These are phyloP conservation scores for Ceratocystis albifundus DNA, from an alignment of 2,329 filamentous ascomycete species.

Conservation along the genomic window DNA sequence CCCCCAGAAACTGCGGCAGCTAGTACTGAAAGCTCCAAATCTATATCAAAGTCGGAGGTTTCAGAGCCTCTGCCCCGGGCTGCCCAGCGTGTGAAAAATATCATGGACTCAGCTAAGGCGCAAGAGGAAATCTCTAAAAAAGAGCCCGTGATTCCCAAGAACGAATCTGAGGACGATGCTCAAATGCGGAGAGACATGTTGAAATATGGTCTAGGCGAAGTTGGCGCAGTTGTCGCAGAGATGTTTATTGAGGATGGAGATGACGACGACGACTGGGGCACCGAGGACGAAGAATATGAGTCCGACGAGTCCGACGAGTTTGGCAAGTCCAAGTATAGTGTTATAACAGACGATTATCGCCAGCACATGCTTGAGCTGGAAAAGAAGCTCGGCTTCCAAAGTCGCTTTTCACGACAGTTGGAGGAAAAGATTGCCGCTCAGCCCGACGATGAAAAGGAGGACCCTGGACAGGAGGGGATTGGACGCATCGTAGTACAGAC, in stretches of 20 bases:
- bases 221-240: constrained; percentile 84
- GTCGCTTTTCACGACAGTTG: constrained; percentile 34
- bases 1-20: constrained; percentile 51
- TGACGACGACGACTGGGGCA: constrained; percentile 38
- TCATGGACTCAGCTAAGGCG: constrained; percentile 46
- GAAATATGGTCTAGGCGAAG: constrained; percentile 74
- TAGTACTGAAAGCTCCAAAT: constrained; percentile 28
- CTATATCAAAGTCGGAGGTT: not conserved
- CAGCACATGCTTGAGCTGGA: constrained; percentile 78
- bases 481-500: constrained; percentile 43
- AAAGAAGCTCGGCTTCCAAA: constrained; percentile 54
- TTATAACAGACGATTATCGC: constrained; percentile 63
- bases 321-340: constrained; percentile 57
- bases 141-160: constrained; percentile 49
- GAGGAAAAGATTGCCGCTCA: constrained; percentile 42
- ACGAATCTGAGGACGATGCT: constrained; percentile 72
- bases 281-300: constrained; percentile 40
- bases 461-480: constrained; percentile 41
- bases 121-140: constrained; percentile 39
- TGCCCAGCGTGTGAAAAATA: constrained; percentile 42
- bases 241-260: constrained; percentile 53
- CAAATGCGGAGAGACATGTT: constrained; percentile 77
- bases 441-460: constrained; percentile 30
- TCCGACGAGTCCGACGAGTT: constrained; percentile 57
- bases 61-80: constrained; percentile 27